Percentiles rank a stretch among this genome's conserved stretches.
Evolutionary conservation across 352 stramenopile species (phyloP).

Genomic region (Phytophthora capsici): DNA sequence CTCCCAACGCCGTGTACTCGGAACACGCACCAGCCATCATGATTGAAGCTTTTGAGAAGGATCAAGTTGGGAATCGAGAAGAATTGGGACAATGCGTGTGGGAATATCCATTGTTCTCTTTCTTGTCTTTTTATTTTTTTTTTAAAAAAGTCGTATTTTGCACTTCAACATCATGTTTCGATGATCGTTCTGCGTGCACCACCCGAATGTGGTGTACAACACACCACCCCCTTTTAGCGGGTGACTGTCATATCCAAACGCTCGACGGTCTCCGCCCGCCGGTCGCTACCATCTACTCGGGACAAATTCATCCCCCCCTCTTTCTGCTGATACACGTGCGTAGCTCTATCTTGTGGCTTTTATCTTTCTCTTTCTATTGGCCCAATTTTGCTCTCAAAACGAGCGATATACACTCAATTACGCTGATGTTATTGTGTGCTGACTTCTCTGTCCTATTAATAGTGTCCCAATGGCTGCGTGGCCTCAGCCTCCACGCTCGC

Average conservation of each 20-base stretch:
- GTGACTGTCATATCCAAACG: conserved; percentile 28
- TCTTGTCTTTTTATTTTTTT: not conserved
- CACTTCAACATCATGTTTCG: conserved; percentile 21
- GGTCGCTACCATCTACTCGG: not conserved
- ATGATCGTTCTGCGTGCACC: conserved; percentile 8
- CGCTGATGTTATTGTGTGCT: conserved; percentile 6
- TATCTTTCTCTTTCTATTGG: not conserved
- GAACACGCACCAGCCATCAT: conserved; percentile 37
- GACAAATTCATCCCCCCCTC: conserved; percentile 1
- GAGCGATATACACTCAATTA: not conserved
- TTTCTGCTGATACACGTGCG: conserved; percentile 17
- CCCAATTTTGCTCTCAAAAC: not conserved
- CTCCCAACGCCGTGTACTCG: conserved; percentile 26
- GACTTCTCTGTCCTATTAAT: conserved; percentile 24
- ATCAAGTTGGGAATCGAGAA: conserved; percentile 26
- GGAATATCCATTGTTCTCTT: too few relatives aligned
- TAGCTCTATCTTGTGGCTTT: not conserved
- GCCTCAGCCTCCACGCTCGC: conserved; percentile 37
- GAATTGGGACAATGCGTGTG: too few relatives aligned
- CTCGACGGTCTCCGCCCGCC: not conserved
- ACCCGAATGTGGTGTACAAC: conserved; percentile 5
- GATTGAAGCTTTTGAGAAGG: conserved; percentile 5
- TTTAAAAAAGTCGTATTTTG: too few relatives aligned
- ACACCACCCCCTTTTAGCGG: conserved; percentile 25
- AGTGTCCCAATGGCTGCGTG: conserved; percentile 43